Evolutionary conservation across 768 basidiomycete genomes (phyloP), one percentile per base, ranked within the genome.

Genomic region (Pisolithus tinctorius): DNA sequence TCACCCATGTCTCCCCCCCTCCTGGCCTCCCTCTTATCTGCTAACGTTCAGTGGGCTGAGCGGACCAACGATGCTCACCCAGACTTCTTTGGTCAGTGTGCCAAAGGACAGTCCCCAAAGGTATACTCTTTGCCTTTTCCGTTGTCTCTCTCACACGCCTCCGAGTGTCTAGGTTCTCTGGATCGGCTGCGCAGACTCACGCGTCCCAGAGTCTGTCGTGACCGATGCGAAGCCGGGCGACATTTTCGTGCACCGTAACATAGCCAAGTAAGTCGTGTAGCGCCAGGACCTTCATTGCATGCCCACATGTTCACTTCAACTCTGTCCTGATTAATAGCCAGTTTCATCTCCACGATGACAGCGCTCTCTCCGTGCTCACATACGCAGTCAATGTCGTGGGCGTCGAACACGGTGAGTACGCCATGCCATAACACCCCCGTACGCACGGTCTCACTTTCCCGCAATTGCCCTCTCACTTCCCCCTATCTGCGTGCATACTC

Each of bases 231-330:
- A 76, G 53, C 93, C 93, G 0, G 93, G 93, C 47, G 88, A 90
- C 42, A 81, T 95, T 51, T 94, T 95, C 58, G 86, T 88, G 31
- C 84, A 92, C 69, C 75, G 93, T 45, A 94, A 94, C 67, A 83
- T 95, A 54, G 93, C 92, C 26, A 95, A 95, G 85, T 89, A 57
- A 51, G 82, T 69, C 44, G 8, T 26, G 10, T 10, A 3, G 14
- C 20, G 3, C 26, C 42, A 17, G 4, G 11, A 34, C 16, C 7
- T 7, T 29, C 20, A 4, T 44, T 27, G 16, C 17, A 31, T 47
- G 45, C 5, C 30, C 36, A 25, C 34, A 36, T 48, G n/a, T 30
- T 39, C 60, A 16, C 51, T 45, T 48, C 11, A 41, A 27, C 23
- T 40, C 38, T 8, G 25, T 11, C 2, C 20, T 20, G 20, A 20